Evolutionary conservation across 1,284 basidiomycete genomes (phyloP).

Genomic region (Cutaneotrichosporon spelunceum): DNA sequence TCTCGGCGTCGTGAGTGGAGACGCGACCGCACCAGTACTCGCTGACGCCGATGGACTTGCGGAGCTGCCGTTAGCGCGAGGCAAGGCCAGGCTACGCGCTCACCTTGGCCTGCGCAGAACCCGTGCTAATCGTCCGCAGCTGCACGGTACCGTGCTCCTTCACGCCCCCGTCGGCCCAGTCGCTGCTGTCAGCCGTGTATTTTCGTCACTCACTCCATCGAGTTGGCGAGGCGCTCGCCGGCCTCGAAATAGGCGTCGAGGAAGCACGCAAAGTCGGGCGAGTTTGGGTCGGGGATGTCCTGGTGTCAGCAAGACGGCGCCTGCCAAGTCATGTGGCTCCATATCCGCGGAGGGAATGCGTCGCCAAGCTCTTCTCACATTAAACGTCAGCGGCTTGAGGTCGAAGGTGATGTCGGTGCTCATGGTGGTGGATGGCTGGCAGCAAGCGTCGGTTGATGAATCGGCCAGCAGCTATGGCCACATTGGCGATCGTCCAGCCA

Average conservation of each 20-base stretch:
- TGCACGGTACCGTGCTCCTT: slow-evolving; percentile 32
- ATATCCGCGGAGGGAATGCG: too few species aligned
- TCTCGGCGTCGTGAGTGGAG: slow-evolving; percentile 11
- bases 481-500: too few species aligned
- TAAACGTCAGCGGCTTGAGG: slow-evolving; percentile 20
- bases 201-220: slow-evolving; percentile 34
- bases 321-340: not conserved
- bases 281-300: slow-evolving; percentile 33
- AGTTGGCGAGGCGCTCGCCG: slow-evolving; percentile 28
- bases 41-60: slow-evolving; percentile 31
- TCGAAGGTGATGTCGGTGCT: slow-evolving; percentile 14
- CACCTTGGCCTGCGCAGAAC: slow-evolving; percentile 13
- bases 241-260: slow-evolving; percentile 34
- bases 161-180: slow-evolving; percentile 33
- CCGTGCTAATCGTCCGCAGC: slow-evolving; percentile 28
- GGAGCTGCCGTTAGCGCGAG: slow-evolving; percentile 23
- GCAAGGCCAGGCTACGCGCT: not conserved
- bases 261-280: slow-evolving; percentile 31
- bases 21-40: slow-evolving; percentile 43
- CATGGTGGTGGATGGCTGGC: not conserved
- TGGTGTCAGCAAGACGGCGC: slow-evolving; percentile 20
- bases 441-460: too few species aligned
- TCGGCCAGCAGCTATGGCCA: too few species aligned
- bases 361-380: slow-evolving; percentile 7
- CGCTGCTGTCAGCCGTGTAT: slow-evolving; percentile 20